Evolutionary conservation across 192 early-diverging fungal genomes (phyloP), one percentile per base, ranked within the genome.

Genomic region (Mortierella antarctica): DNA sequence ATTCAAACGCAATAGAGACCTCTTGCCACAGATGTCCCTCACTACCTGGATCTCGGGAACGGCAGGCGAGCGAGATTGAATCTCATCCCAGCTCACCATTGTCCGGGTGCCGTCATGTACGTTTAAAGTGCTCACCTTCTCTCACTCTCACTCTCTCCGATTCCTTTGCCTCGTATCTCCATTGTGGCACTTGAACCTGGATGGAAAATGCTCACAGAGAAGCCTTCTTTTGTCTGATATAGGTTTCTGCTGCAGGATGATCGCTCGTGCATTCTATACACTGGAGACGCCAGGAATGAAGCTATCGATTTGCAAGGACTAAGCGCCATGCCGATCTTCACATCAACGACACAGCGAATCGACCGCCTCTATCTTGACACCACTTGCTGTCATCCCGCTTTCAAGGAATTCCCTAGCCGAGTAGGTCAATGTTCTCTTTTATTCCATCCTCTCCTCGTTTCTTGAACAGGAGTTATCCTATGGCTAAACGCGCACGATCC

Each of bases 81-180:
- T 14, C 71, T 89, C 23, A 71, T 89, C 5, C 77, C 77, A 5
- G 84, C 88, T 10, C 85, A 87, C 45, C 85, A 87, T 70, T 89
- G 86, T 59, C 81, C 83, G 39, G 88, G 88, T 10, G 83, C 86
- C 15, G 81, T 85, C 53, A 87, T 89, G 88, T 85, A 70, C 10
- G 73, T 51, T 14, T 14, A 20, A 3, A 2, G 4, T 17, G 41
- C 0, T 44, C 44, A 62, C 20, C 44, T 3, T 31, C 31, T 31
- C 31, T 31, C n/a, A n/a, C 31, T 31, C 31, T 31, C 31, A 31
- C 31, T 31, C 31, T 31, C 31, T 31, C 31, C 31, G 31, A 31
- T 31, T 31, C 31, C 31, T 31, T 31, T 31, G 31, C 31, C 1
- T 31, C 3, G 31, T 31, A 31, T 31, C 31, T 31, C 31, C 1